Evolutionary conservation across 495 filamentous ascomycete species (phyloP), one percentile per base, ranked within the genome.

Genomic region (Penicillium steckii): DNA sequence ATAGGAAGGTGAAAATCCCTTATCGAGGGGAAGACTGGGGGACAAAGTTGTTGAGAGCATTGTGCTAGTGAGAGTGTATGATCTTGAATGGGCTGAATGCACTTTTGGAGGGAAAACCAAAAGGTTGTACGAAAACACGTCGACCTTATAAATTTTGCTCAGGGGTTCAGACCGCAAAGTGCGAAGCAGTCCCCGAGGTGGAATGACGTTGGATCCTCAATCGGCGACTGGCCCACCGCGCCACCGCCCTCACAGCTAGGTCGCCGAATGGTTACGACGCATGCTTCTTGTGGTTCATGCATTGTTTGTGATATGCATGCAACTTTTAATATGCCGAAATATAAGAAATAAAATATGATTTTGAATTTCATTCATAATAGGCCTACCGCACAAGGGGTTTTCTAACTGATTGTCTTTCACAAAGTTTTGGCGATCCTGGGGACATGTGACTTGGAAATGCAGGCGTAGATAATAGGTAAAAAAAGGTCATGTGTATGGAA

Each of bases 21-120:
- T 55, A 49, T 53, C 44, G 53, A 55, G 33, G 18, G 44, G 23
- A 41, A 40, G n/a, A 42, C 9, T 37, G 1, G 51, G 27, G 15
- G 63, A 47, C 25, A 61, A 8, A 24, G 57, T 33, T n/a, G 52
- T 40, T 24, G 44, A 52, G 19, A 48, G 42, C 62, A 65, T 65
- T 4, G 21, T 62, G 53, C 4, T 32, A 13, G 44, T 9, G 23
- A 38, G n/a, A n/a, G n/a, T n/a, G n/a, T n/a, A n/a, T n/a, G n/a
- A n/a, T n/a, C n/a, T n/a, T n/a, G n/a, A n/a, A n/a, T n/a, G n/a
- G n/a, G n/a, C n/a, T n/a, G n/a, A n/a, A n/a, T n/a, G n/a, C n/a
- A n/a, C n/a, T n/a, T n/a, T n/a, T n/a, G n/a, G n/a, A n/a, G 26
- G 43, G n/a, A 22, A 33, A 25, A 7, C 40, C 21, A 15, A 23